A percentile compares a stretch with the other conserved stretches of the same genome.
phyloP scores from a whole-genome alignment of 208 protist genomes.

The Leptomonas pyrrhocoris region DNA sequence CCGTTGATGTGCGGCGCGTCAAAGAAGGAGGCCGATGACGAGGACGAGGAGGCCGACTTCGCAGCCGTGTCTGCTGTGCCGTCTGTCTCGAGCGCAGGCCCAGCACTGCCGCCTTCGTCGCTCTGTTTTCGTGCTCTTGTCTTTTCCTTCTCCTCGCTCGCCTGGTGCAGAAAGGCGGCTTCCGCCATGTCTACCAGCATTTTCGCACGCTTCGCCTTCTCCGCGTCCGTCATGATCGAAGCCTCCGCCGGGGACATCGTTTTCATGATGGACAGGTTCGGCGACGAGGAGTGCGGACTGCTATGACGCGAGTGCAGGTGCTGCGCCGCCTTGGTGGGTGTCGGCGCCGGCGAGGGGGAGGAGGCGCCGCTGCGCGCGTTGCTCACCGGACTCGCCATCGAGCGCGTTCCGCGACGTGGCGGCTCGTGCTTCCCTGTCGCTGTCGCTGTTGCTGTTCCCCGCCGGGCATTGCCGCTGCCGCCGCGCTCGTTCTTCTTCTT shows the following conservation, averaged over 20 bases:
- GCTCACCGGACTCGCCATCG: background rate
- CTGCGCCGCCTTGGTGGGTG: background rate
- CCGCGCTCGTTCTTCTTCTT: background rate
- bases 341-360: background rate
- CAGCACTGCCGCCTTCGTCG: background rate
- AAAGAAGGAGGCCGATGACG: slow-evolving; percentile 24
- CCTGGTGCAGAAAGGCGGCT: slow-evolving; percentile 8
- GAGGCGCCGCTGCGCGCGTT: background rate
- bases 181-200: slow-evolving; percentile 18
- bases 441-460: background rate
- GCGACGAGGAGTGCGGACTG: background rate
- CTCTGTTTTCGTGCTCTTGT: background rate
- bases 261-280: slow-evolving; percentile 15
- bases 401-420: background rate
- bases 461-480: background rate
- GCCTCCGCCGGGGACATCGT: slow-evolving; percentile 12
- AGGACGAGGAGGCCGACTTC: slow-evolving; percentile 3
- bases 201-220: background rate
- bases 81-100: background rate
- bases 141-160: background rate
- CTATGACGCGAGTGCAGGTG: background rate
- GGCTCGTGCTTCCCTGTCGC: slow-evolving; percentile 4
- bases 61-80: background rate
- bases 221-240: slow-evolving; percentile 2
- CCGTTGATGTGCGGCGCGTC: background rate